A percentile compares a stretch with the other conserved stretches of the same genome.
phyloP scores from a whole-genome alignment of 352 stramenopile genomes.

The Achlya hypogyna region DNA sequence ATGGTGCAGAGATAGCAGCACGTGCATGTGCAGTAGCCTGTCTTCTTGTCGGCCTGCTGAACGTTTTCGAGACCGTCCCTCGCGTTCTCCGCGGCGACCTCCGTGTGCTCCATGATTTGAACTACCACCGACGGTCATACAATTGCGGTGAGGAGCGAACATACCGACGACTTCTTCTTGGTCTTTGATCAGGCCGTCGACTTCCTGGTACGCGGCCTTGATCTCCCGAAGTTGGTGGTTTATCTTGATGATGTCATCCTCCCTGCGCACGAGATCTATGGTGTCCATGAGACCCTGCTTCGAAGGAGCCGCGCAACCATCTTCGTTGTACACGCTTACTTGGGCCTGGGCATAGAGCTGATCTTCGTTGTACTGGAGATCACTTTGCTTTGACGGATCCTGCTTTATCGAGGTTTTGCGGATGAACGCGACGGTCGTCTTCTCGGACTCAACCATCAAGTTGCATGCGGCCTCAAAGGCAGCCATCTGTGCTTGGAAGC shows the following conservation, averaged over 20 bases:
- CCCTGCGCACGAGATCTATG: constrained; percentile 60
- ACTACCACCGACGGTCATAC: constrained; percentile 29
- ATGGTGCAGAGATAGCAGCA: constrained; percentile 19
- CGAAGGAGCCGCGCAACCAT: constrained; percentile 31
- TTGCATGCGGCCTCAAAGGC: constrained; percentile 70
- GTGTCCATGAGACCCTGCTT: not conserved
- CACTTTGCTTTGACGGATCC: constrained; percentile 23
- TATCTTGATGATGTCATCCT: constrained; percentile 84
- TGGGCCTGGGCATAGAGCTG: constrained; percentile 84
- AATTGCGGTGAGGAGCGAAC: constrained; percentile 10
- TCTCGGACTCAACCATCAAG: constrained; percentile 55
- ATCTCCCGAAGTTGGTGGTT: constrained; percentile 80
- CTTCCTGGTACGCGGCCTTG: constrained; percentile 77
- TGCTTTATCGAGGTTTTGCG: constrained; percentile 69
- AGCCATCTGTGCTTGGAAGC: constrained; percentile 74
- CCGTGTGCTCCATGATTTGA: constrained; percentile 74
- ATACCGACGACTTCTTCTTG: constrained; percentile 61
- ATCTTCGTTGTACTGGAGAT: constrained; percentile 74
- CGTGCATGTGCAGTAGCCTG: constrained; percentile 58
- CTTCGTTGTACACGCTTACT: constrained; percentile 76
- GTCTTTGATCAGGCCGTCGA: constrained; percentile 74
- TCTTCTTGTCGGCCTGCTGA: constrained; percentile 50
- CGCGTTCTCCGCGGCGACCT: constrained; percentile 68
- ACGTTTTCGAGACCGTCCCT: constrained; percentile 60
- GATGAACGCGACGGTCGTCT: constrained; percentile 68